Evolutionary conservation across 495 filamentous ascomycete genomes (phyloP), one percentile per base, ranked within the genome.

Genomic region (Hypoxylon fragiforme): DNA sequence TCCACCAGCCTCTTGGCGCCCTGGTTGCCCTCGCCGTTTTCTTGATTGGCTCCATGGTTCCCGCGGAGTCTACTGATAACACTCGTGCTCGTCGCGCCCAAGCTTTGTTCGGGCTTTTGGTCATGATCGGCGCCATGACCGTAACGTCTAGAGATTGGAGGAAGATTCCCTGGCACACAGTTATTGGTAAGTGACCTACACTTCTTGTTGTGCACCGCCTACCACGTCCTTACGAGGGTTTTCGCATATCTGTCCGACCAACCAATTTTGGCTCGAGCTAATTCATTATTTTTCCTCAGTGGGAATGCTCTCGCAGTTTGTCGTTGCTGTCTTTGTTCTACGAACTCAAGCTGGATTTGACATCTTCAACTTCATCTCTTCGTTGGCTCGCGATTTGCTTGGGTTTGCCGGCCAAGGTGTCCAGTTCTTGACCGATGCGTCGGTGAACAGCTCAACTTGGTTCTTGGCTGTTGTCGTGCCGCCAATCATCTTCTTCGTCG

Each of bases 401-500:
- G 79, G 83, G 12, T 95, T 88, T 51, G 86, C 91, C 9, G 66
- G 71, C 7, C 59, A 87, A 3, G 91, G 91, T 54, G 81, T 86
- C 0, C 64, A 66, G 3, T 96, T 95, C 76, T 65, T 96, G 32
- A 90, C 88, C 4, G 70, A 63, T 22, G n/a, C 53, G 0, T 62
- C 69, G 0, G 79, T 85, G 18, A 36, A 68, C 9, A 8, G 58
- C 1, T 43, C 72, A 2, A 57, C 69, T 1, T 89, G 83, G 82
- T 95, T 95, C 78, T 71, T 96, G 19, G 74, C 83, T 42, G 73
- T 73, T 14, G 87, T 92, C 30, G 70, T 92, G 20, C 88, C 90
- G 0, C 83, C 91, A 38, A 92, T 96, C 67, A 87, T 95, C 66
- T 96, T 96, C 81, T 96, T 96, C 77, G 84, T 96, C 43, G 80